Base-by-base conservation (phyloP, 2,329 filamentous ascomycete genomes). In the Sordariomycetes sp. region DNA sequence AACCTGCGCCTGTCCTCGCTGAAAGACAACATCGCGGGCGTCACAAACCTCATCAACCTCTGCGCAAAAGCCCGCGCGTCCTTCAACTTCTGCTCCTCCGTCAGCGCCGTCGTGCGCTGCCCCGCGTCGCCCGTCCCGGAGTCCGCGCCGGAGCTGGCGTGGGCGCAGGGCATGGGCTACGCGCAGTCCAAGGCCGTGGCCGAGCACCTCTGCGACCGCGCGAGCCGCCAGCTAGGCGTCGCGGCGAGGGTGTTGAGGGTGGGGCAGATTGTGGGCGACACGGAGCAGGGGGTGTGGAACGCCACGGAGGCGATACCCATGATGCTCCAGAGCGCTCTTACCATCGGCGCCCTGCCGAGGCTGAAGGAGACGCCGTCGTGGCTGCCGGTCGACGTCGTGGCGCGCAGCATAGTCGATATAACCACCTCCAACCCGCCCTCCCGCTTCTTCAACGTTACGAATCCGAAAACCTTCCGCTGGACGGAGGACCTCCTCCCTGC, bases 41-140 rank as follows among this genome's bases (percentile, higher is more conserved):
- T 75, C 1, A 65, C 66, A 1, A 75, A 79, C 54, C 69, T 82
- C 1, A 68, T 79, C 16, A 61, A 64, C 0, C 54, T 79, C 0
- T 71, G 69, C 14, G 50, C 59, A 7, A 43, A 43, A 43, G 1
- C 16, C 61, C 1, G 50, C 60, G 0, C 67, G 2, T 56, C 54
- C 5, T 78, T 81, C 62, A 70, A 77, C 61, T 80, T 80, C 62
- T 77, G 78, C 62, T 80, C 77, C 1, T 80, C 77, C 0, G 72
- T 77, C 16, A 77, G 75, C 43, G 69, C 75, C 0, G 75, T 75
- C 3, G 69, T 66, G 20, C 67, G 67, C 2, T 69, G 70, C 0
- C 64, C 67, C 0, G 61, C 64, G 0, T 62, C 64, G 0, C 64
- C 64, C 0, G 69, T 77, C 0, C 65, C 64, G 0, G 77, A 79